These are phyloP conservation scores for Cornus controversa DNA, from an alignment of 148 eudicot genomes.

Conservation along the genomic window DNA sequence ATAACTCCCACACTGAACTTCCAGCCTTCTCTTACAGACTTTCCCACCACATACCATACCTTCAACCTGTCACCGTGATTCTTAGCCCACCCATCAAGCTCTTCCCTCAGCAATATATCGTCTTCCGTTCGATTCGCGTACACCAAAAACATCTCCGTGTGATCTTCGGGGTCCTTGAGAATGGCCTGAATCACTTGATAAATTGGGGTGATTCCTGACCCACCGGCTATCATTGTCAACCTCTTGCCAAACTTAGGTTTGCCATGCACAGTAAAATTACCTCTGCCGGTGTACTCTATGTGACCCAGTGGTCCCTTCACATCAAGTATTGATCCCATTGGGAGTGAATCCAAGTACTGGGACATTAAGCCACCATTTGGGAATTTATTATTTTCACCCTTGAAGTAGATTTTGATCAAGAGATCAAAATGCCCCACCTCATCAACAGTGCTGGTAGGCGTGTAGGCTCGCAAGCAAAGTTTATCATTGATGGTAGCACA, in stretches of 20 bases:
- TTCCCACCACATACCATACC: slow-evolving; percentile 85
- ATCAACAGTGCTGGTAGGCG: slow-evolving; percentile 67
- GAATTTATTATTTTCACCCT: slow-evolving; percentile 53
- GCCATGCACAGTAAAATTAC: slow-evolving; percentile 67
- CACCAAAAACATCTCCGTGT: slow-evolving; percentile 77
- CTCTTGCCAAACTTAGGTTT: slow-evolving; percentile 67
- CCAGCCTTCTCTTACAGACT: slow-evolving; percentile 59
- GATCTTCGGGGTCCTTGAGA: slow-evolving; percentile 72
- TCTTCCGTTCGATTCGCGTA: slow-evolving; percentile 88
- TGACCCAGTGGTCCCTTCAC: slow-evolving; percentile 95
- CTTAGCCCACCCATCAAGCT: slow-evolving; percentile 75
- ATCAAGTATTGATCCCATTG: slow-evolving; percentile 52
- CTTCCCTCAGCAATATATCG: slow-evolving; percentile 68
- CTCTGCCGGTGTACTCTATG: slow-evolving; percentile 75
- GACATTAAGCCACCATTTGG: slow-evolving; percentile 87
- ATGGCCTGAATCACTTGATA: slow-evolving; percentile 91
- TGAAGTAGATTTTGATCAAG: slow-evolving; percentile 75
- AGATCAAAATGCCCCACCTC: slow-evolving; percentile 75
- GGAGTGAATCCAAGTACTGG: slow-evolving; percentile 60
- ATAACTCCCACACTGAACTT: slow-evolving; percentile 58
- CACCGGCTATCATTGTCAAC: slow-evolving; percentile 88
- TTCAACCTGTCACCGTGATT: slow-evolving; percentile 55
- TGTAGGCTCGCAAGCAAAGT: slow-evolving; percentile 93
- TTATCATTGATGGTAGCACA: slow-evolving; percentile 65
- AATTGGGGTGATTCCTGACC: slow-evolving; percentile 87